Conservation (phyloP, 208 protist genomes). For the Porcisia deanei region DNA sequence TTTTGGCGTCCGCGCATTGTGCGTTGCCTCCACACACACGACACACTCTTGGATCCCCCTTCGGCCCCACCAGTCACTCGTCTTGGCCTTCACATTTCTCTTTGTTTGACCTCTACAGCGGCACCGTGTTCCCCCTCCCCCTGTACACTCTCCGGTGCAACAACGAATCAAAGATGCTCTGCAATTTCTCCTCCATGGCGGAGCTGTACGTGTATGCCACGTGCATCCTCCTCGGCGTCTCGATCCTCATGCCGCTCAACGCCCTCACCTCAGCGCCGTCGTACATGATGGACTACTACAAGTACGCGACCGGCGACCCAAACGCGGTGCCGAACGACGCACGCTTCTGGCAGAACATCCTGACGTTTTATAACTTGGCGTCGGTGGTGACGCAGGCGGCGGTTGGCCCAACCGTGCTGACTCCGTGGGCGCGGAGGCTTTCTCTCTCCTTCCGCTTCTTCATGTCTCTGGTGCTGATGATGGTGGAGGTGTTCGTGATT, state of each 20-base stretch:
- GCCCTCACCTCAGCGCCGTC: conserved; percentile 74
- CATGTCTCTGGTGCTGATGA: conserved; percentile 56
- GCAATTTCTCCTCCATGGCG: conserved; percentile 39
- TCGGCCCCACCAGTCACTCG: too few species aligned
- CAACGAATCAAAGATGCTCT: conserved; percentile 20
- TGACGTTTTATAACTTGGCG: conserved; percentile 80
- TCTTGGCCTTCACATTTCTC: too few species aligned
- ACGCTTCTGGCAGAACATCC: conserved; percentile 74
- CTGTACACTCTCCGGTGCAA: neutral
- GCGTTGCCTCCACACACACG: too few species aligned
- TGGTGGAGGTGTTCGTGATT: conserved; percentile 67
- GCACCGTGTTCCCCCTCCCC: neutral
- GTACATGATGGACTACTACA: conserved; percentile 89
- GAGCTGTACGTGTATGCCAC: conserved; percentile 79
- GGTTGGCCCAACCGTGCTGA: conserved; percentile 66
- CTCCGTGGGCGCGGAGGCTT: conserved; percentile 45
- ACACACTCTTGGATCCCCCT: too few species aligned
- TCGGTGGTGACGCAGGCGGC: conserved; percentile 73
- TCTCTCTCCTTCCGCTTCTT: conserved; percentile 60
- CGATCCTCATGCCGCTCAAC: conserved; percentile 89
- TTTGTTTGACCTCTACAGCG: neutral
- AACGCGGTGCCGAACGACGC: conserved; percentile 44
- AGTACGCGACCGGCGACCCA: conserved; percentile 61
- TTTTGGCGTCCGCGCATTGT: too few species aligned
- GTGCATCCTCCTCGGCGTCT: conserved; percentile 81